Evolutionary conservation across 129 eudicot genomes (phyloP), one percentile per base, ranked within the genome.

Genomic region (Helianthus tuberosus): DNA sequence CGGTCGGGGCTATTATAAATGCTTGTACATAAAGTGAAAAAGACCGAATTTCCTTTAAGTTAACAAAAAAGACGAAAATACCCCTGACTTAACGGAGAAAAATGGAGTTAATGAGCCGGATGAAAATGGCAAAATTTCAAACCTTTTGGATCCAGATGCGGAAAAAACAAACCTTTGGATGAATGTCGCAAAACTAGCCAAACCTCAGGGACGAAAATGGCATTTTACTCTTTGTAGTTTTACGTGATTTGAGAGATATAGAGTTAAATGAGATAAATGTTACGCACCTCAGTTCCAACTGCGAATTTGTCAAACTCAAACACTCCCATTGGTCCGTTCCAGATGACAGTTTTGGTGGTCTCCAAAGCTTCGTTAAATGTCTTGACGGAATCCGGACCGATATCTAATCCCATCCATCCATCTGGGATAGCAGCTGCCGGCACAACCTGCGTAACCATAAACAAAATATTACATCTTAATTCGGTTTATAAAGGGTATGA

Each of bases 401-500:
- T 84, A 73, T 87, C 93, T 68, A 87, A 80, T 27, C 93, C 93
- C 93, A 87, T 87, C 93, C 93, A 87, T 5, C 93, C 89, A 46
- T 87, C 93, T 50, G 89, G 93, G 74, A 87, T 87, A 69, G 78
- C 89, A 11, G 93, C 77, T 25, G 89, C 75, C 5, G 89, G 84
- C 49, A 87, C 93, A 62, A 77, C 77, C 92, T 87, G 48, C 79
- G 74, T 66, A 27, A 32, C 38, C 47, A 25, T 0, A 23, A 23
- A 38, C 72, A 74, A 13, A 6, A 23, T 6, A 5, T 5, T 66
- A 55, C 44, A 11, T 51, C 55, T 38, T 49, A n/a, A 10, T 62
- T 44, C n/a, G 13, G 11, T 49, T 20, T 32, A 41, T 32, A 71
- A 14, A 10, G 3, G 8, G 27, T 8, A 15, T 38, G 12, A 64